A percentile compares a stretch with the other conserved stretches of the same genome.
These are phyloP conservation scores for Pseudocercospora fijiensis DNA, from an alignment of 2,329 filamentous ascomycete species.

Conservation along the genomic window DNA sequence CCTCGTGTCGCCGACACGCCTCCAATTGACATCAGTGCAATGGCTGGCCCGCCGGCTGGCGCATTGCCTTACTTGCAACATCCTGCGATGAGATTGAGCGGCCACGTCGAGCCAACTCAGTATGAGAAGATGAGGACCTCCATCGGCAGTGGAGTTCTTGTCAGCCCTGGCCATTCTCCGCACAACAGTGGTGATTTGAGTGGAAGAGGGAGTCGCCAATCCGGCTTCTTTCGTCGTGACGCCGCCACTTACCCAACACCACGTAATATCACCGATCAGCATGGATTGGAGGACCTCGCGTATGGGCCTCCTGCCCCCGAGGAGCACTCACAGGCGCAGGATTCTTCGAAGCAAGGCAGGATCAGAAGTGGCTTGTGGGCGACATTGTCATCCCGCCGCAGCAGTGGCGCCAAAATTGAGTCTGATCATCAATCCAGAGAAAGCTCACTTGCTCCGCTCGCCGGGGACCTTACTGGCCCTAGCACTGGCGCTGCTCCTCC, in stretches of 20 bases:
- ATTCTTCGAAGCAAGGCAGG: neutral
- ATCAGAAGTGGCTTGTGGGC: slow-evolving; percentile 3
- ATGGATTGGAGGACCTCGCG: slow-evolving; percentile 25
- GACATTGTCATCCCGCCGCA: slow-evolving; percentile 5
- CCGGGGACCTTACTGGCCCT: neutral
- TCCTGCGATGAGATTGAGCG: slow-evolving; percentile 25
- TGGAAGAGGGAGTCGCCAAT: slow-evolving; percentile 15
- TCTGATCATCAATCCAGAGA: slow-evolving; percentile 1
- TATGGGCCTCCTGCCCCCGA: slow-evolving; percentile 8
- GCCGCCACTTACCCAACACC: neutral
- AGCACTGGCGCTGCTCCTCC: neutral
- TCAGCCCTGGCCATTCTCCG: slow-evolving; percentile 9
- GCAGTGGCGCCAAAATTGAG: slow-evolving; percentile 1
- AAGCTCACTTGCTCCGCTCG: neutral
- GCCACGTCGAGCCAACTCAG: slow-evolving; percentile 24
- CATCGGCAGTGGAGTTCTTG: slow-evolving; percentile 9
- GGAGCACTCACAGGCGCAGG: slow-evolving; percentile 17
- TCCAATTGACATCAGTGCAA: slow-evolving; percentile 26
- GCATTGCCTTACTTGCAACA: slow-evolving; percentile 31
- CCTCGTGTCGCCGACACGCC: neutral
- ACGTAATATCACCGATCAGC: slow-evolving; percentile 19
- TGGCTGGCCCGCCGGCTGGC: slow-evolving; percentile 28
- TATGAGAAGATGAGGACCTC: slow-evolving; percentile 29
- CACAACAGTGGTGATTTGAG: slow-evolving; percentile 13
- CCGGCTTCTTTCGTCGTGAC: slow-evolving; percentile 28